These are phyloP conservation scores for Boletus rubropictus DNA, from an alignment of 768 basidiomycete genomes.

Conservation along the genomic window DNA sequence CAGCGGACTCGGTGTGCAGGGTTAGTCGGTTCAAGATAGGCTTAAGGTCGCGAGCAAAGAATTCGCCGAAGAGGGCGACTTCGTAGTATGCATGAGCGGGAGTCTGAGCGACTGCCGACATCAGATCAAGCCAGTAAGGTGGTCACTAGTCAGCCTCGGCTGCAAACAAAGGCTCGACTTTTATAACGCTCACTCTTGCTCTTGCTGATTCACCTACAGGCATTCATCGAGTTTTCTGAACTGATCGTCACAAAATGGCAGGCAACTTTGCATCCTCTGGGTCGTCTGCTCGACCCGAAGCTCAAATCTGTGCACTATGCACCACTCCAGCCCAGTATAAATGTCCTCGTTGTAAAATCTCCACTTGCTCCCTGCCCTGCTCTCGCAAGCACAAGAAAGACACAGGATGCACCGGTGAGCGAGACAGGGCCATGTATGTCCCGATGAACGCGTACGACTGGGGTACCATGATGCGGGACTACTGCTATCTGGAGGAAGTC, in stretches of 20 bases:
- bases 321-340: conserved; percentile 56
- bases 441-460: conserved; percentile 81
- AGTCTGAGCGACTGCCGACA: conserved; percentile 22
- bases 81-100: conserved; percentile 67
- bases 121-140: conserved; percentile 1
- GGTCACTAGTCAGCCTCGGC: neutral
- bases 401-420: conserved; percentile 61
- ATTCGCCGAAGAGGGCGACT: conserved; percentile 78
- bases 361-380: conserved; percentile 70
- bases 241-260: conserved; percentile 6
- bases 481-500: conserved; percentile 78
- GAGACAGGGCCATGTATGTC: conserved; percentile 68
- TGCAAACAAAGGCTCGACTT: neutral
- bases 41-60: conserved; percentile 70
- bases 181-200: no score
- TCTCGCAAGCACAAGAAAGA: conserved; percentile 60
- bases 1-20: conserved; percentile 72
- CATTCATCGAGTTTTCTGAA: neutral
- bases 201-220: no score
- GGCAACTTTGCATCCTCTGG: conserved; percentile 7
- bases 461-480: conserved; percentile 88
- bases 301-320: conserved; percentile 47
- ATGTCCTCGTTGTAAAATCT: conserved; percentile 69
- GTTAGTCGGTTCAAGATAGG: conserved; percentile 77
- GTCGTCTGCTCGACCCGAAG: conserved; percentile 14